A percentile compares a stretch with the other conserved stretches of the same genome.
Conservation (phyloP, 768 basidiomycete genomes). For the Tulasnella sp. region DNA sequence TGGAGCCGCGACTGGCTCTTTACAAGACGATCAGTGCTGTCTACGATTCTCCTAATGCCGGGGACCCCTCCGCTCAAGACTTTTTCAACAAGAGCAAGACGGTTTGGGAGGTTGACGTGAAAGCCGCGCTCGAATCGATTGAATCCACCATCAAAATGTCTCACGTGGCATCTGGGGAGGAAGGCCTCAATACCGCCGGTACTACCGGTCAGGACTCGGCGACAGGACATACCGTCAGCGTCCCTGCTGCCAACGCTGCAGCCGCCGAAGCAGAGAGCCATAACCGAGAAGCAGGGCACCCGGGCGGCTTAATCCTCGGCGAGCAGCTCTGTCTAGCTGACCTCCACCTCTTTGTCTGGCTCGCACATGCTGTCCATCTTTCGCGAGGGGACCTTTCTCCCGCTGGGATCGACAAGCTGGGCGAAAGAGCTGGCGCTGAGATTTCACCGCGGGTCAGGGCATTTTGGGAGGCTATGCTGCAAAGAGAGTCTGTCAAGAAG, state of each 20-base stretch:
- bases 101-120: constrained; percentile 59
- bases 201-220: background rate
- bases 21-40: constrained; percentile 53
- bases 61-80: constrained; percentile 49
- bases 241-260: constrained; percentile 40
- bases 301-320: constrained; percentile 51
- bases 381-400: constrained; percentile 54
- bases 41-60: constrained; percentile 52
- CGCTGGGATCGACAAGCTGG: constrained; percentile 53
- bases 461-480: constrained; percentile 73
- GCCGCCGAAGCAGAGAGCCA: constrained; percentile 1
- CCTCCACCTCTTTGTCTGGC: constrained; percentile 77
- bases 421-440: background rate
- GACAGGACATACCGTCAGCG: background rate
- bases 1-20: constrained; percentile 58
- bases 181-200: background rate
- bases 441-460: background rate
- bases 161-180: constrained; percentile 28
- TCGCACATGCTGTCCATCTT: constrained; percentile 61
- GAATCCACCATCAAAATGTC: constrained; percentile 59
- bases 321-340: constrained; percentile 84
- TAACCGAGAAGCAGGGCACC: constrained; percentile 34
- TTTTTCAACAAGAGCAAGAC: constrained; percentile 56
- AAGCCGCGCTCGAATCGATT: constrained; percentile 52
- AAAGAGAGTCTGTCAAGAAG: constrained; percentile 71